A percentile compares a stretch with the other conserved stretches of the same genome.
Evolutionary conservation across 306 rosid species (phyloP).

Genomic region (Erythrophleum fordii): DNA sequence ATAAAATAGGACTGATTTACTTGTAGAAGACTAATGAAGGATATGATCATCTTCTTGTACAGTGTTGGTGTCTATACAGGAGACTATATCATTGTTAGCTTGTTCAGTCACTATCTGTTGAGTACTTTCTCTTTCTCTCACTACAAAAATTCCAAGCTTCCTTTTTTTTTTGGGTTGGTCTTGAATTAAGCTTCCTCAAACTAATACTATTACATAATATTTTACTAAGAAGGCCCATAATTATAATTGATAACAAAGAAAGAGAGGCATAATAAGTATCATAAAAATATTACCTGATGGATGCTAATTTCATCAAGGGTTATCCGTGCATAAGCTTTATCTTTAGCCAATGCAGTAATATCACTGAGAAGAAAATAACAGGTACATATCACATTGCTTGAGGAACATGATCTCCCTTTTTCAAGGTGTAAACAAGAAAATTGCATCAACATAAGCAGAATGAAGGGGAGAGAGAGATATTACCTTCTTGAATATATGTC

Average conservation of each 20-base stretch:
- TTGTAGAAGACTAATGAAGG: too few species aligned
- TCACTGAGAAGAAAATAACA: constrained; percentile 59
- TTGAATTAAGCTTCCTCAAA: background rate
- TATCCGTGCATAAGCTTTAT: constrained; percentile 77
- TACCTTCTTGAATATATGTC: constrained; percentile 87
- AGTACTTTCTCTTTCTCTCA: background rate
- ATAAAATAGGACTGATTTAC: too few species aligned
- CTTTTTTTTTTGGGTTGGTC: background rate
- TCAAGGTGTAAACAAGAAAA: constrained; percentile 17
- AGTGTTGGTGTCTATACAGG: too few species aligned
- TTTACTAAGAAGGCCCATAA: background rate
- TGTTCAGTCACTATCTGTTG: background rate
- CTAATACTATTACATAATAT: background rate
- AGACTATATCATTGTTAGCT: background rate
- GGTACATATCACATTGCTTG: constrained; percentile 24
- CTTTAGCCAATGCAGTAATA: constrained; percentile 90
- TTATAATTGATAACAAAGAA: background rate
- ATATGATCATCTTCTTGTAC: too few species aligned
- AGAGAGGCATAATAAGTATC: background rate
- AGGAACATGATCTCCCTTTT: constrained; percentile 15
- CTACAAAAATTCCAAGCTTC: background rate
- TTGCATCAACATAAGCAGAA: background rate
- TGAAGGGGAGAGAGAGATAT: background rate
- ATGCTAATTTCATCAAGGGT: constrained; percentile 67
- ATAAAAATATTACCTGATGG: constrained; percentile 66